These are phyloP conservation scores for Tolypocladium amazonense DNA, from an alignment of 2,329 filamentous ascomycete species.

Conservation along the genomic window DNA sequence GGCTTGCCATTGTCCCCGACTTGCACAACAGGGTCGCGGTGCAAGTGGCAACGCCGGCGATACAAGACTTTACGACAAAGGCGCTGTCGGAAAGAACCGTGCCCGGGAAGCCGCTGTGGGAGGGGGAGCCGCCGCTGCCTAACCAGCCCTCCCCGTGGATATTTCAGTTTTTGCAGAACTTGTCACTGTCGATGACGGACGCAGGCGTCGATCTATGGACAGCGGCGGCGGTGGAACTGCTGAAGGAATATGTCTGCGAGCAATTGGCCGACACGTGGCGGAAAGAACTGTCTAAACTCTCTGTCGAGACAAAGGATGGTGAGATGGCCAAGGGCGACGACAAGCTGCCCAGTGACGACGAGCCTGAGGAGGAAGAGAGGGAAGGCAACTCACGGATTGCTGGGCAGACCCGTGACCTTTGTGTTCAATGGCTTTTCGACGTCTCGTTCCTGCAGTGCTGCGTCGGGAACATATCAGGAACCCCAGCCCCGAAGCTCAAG, in stretches of 20 bases:
- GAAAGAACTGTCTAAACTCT: slow-evolving; percentile 24
- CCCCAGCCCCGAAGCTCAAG: slow-evolving; percentile 22
- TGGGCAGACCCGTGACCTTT: slow-evolving; percentile 32
- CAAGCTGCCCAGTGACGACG: slow-evolving; percentile 5
- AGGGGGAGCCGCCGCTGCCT: slow-evolving; percentile 64
- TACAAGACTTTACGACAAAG: slow-evolving; percentile 35
- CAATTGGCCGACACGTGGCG: slow-evolving; percentile 41
- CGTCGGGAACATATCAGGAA: slow-evolving; percentile 21
- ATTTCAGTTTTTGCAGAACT: slow-evolving; percentile 59
- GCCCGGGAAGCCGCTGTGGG: slow-evolving; percentile 64
- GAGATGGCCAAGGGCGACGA: slow-evolving; percentile 2
- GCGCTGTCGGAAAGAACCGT: slow-evolving; percentile 36
- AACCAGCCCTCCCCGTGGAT: slow-evolving; percentile 65
- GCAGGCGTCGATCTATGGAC: slow-evolving; percentile 77
- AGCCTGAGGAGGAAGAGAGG: slow-evolving; percentile 3
- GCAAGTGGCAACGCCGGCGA: slow-evolving; percentile 36
- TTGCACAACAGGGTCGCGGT: slow-evolving; percentile 53
- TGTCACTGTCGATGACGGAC: slow-evolving; percentile 57
- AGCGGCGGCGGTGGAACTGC: slow-evolving; percentile 45
- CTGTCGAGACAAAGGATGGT: slow-evolving; percentile 6
- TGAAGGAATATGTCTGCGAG: slow-evolving; percentile 49
- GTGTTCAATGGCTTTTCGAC: slow-evolving; percentile 54
- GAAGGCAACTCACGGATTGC: background rate
- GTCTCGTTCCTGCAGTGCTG: slow-evolving; percentile 37
- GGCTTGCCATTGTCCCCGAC: slow-evolving; percentile 47